Conservation (phyloP, 2,329 filamentous ascomycete genomes). For the Phoma sp. region DNA sequence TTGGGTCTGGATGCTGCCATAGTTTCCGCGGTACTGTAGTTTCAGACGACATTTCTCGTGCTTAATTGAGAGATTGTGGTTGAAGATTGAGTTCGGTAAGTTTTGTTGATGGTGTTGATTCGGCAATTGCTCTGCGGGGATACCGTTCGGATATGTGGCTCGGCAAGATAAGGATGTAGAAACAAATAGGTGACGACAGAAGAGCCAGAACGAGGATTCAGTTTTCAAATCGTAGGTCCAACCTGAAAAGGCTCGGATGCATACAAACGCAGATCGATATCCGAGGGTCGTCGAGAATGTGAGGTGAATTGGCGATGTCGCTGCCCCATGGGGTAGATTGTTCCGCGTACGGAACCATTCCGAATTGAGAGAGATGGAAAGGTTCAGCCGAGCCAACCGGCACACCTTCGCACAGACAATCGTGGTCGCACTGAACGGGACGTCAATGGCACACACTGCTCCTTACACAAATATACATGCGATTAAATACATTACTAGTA, state of each 20-base stretch:
- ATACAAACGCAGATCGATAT: neutral
- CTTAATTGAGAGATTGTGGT: neutral
- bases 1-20: constrained; percentile 56
- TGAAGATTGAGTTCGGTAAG: neutral
- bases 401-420: neutral
- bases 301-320: neutral
- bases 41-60: neutral
- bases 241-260: neutral
- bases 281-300: neutral
- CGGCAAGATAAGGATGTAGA: neutral
- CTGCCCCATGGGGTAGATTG: constrained; percentile 1
- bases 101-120: neutral
- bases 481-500: no score
- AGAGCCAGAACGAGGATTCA: no score
- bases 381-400: neutral
- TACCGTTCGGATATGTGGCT: constrained; percentile 1
- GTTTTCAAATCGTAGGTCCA: no score
- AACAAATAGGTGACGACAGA: no score
- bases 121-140: constrained; percentile 9
- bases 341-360: constrained; percentile 2
- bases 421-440: neutral
- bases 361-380: neutral
- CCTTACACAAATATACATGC: neutral
- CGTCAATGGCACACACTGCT: no score
- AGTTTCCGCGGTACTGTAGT: constrained; percentile 51